Percentiles rank a stretch among this genome's conserved stretches.
These are phyloP conservation scores for Spathaspora sp. DNA, from an alignment of 805 yeast genomes.

Conservation along the genomic window DNA sequence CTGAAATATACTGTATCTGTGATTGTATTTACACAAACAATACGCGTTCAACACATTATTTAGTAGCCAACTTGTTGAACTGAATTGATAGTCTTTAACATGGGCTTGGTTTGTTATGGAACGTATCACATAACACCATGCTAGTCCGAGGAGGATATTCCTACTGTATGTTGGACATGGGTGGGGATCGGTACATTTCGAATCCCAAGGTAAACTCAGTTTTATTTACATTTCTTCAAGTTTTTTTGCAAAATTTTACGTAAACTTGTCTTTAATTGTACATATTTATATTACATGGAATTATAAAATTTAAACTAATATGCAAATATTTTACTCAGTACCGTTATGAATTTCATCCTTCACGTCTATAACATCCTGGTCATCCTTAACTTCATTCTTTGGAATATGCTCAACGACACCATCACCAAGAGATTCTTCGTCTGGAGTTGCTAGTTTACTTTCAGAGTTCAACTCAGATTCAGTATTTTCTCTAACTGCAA, in stretches of 20 bases:
- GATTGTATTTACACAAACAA: neutral
- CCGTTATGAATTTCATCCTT: neutral
- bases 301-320: neutral
- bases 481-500: constrained; percentile 7
- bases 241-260: neutral
- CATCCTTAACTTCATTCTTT: neutral
- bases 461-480: neutral
- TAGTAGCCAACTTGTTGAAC: too few relatives aligned
- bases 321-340: neutral
- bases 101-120: too few relatives aligned
- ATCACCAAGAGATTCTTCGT: neutral
- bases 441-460: constrained; percentile 1
- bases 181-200: neutral
- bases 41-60: neutral
- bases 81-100: too few relatives aligned
- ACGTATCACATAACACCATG: too few relatives aligned
- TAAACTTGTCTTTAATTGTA: neutral
- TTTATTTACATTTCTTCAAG: neutral
- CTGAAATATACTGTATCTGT: neutral
- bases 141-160: too few relatives aligned
- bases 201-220: neutral
- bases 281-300: neutral
- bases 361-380: neutral
- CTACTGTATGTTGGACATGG: neutral
- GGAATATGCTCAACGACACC: neutral